Conservation (phyloP, 2,329 filamentous ascomycete species). For the Pseudogymnoascus sp. region DNA sequence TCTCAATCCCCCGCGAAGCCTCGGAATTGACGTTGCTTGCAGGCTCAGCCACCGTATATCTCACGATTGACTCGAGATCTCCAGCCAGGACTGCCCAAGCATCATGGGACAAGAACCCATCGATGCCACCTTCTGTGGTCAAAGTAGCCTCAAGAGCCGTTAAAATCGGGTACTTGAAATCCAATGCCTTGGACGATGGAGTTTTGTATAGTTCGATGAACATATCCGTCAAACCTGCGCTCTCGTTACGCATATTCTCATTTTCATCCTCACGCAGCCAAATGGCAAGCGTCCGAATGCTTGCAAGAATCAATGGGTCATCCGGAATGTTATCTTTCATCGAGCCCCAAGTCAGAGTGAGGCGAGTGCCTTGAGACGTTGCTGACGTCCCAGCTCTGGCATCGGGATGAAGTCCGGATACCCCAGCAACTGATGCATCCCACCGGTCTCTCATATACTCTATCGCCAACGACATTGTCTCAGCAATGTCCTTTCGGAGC, state of each 20-base stretch:
- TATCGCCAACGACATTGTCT: constrained; percentile 54
- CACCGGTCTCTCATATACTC: constrained; percentile 64
- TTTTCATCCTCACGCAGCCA: constrained; percentile 66
- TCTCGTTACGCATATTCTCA: constrained; percentile 41
- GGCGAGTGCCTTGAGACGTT: constrained; percentile 36
- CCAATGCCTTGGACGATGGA: constrained; percentile 29
- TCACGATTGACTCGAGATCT: constrained; percentile 42
- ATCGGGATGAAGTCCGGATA: constrained; percentile 51
- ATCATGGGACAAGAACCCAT: constrained; percentile 38
- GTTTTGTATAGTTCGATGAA: constrained; percentile 51
- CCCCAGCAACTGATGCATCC: constrained; percentile 57
- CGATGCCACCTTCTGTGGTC: constrained; percentile 32
- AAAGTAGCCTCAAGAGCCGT: constrained; percentile 52
- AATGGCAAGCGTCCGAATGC: constrained; percentile 49
- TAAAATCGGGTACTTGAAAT: constrained; percentile 50
- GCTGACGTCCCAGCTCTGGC: constrained; percentile 40
- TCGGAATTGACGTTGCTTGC: constrained; percentile 19
- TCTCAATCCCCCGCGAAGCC: constrained; percentile 43
- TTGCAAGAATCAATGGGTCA: constrained; percentile 53
- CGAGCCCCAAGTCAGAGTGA: constrained; percentile 52
- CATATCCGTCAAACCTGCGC: constrained; percentile 52
- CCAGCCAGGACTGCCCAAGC: constrained; percentile 46
- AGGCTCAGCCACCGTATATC: constrained; percentile 22
- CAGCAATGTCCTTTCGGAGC: constrained; percentile 50
- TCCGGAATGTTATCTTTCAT: constrained; percentile 36